These are phyloP conservation scores for Pestalotiopsis fici DNA, from an alignment of 2,329 filamentous ascomycete genomes.

Conservation along the genomic window DNA sequence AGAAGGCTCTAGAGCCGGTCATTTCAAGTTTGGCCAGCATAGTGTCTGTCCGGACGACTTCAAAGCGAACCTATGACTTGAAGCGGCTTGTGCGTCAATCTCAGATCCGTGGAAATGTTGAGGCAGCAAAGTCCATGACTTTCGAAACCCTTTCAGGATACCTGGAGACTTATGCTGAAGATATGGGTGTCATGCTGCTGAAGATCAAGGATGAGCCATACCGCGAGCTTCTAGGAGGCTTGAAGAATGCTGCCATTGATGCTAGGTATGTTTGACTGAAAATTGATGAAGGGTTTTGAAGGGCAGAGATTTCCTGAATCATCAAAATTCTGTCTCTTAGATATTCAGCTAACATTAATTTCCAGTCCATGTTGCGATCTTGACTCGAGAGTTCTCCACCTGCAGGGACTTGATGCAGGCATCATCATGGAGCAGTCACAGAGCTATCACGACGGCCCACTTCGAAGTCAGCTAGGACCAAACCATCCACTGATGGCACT, in stretches of 20 bases:
- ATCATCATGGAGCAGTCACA: slow-evolving; percentile 22
- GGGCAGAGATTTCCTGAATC: too few species aligned
- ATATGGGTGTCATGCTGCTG: slow-evolving; percentile 21
- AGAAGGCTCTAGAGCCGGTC: slow-evolving; percentile 13
- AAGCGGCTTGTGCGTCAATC: slow-evolving; percentile 24
- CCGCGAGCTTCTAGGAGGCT: slow-evolving; percentile 13
- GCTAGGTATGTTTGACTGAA: neutral
- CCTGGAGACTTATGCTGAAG: slow-evolving; percentile 16
- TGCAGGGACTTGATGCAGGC: slow-evolving; percentile 20
- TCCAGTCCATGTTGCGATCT: slow-evolving; percentile 17
- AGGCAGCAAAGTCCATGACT: slow-evolving; percentile 22
- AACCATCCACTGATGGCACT: slow-evolving; percentile 7
- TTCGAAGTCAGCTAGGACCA: slow-evolving; percentile 13
- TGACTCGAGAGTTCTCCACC: slow-evolving; percentile 18
- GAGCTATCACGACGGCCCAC: slow-evolving; percentile 15
- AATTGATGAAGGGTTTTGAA: too few species aligned
- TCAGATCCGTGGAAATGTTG: slow-evolving; percentile 24
- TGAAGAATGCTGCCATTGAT: slow-evolving; percentile 10
- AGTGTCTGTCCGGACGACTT: slow-evolving; percentile 26
- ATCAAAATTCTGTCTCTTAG: too few species aligned
- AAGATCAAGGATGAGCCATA: slow-evolving; percentile 18
- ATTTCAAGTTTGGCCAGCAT: slow-evolving; percentile 23
- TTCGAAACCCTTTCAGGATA: slow-evolving; percentile 18
- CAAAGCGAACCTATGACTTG: slow-evolving; percentile 26
- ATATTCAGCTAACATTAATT: slow-evolving; percentile 2